Evolutionary conservation across 345 rosid species (phyloP), one percentile per base, ranked within the genome.

Genomic region (Camelina laxa): DNA sequence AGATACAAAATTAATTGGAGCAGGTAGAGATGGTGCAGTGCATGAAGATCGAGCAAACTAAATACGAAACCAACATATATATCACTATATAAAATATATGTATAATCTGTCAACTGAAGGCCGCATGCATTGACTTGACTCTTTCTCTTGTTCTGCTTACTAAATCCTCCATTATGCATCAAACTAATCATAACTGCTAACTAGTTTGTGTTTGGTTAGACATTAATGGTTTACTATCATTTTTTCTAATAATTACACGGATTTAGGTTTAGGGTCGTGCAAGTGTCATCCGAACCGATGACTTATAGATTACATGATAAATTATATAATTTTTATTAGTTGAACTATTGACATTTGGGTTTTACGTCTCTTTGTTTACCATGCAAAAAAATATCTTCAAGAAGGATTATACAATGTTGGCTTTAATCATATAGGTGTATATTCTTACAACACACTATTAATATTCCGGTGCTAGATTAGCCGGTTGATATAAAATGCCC

Each of bases 121-220:
- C 27, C 30, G 21, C 49, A 38, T 48, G 73, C 63, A 68, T 75
- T 68, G 74, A 75, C 69, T 75, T 75, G 74, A 60, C 79, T 31
- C 27, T 14, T 47, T 68, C 69, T 50, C 62, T 68, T 41, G 24
- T 11, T 8, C 42, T 60, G 68, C 68, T 44, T 14, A 14, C 48
- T 50, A 59, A 58, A 31, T 51, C 33, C 49, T 48, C 59, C 41
- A 67, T 38, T 39, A 75, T 67, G 49, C n/a, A 22, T 48, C 39
- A 15, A 31, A 59, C 47, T 12, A 49, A 50, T 60, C 62, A 50
- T 50, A 75, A 53, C 49, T 45, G 27, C 38, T 42, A 56, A 14
- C 38, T 27, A 2, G 24, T 60, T 35, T 11, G 44, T 22, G 62
- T 50, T 57, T 47, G 53, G 66, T 57, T 22, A 31, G 44, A 74